Evolutionary conservation across 73 alveolate species (phyloP), one percentile per base, ranked within the genome.

Genomic region (Paramecium biaurelia): DNA sequence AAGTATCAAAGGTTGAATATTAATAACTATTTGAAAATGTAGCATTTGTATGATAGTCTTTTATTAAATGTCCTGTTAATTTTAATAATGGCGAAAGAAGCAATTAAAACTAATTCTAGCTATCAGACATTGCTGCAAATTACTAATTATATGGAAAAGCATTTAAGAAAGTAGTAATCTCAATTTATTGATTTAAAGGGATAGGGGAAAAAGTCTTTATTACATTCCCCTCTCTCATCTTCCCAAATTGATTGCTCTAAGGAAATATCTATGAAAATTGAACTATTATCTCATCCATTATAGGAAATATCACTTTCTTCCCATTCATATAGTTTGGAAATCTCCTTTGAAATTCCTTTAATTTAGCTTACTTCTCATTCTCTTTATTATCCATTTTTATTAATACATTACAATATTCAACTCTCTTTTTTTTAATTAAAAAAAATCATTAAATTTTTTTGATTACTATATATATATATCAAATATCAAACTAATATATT

Each of bases 201-300:
- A 28, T 67, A 6, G 85, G 47, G 6, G 41, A 30, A n/a, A 67
- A 30, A 14, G 47, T 34, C 24, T 67, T 32, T 4, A 67, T 32
- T 67, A 28, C 47, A 28, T 67, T 32, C 53, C 85, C 85, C n/a
- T 67, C 85, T 32, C 53, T 28, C 47, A 28, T 67, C 41, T 67
- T 67, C 5, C 47, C 47, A 30, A 67, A 30, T 67, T 28, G 85
- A 28, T 67, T 32, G 5, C 41, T 32, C 24, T 34, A 28, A 2
- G 85, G 47, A 34, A 67, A 34, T 34, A 67, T 34, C 21, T 67
- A 10, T 34, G 53, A 28, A 67, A 30, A 67, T 67, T 67, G 24
- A 67, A 67, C 85, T 67, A 67, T 28, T 12, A 28, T 32, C 47
- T 67, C 85, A 67, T 67, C 85, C 85, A 67, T 67, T 23, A 67